Evolutionary conservation across 2,329 filamentous ascomycete genomes (phyloP), one percentile per base, ranked within the genome.

Genomic region (Didymella glomerata): DNA sequence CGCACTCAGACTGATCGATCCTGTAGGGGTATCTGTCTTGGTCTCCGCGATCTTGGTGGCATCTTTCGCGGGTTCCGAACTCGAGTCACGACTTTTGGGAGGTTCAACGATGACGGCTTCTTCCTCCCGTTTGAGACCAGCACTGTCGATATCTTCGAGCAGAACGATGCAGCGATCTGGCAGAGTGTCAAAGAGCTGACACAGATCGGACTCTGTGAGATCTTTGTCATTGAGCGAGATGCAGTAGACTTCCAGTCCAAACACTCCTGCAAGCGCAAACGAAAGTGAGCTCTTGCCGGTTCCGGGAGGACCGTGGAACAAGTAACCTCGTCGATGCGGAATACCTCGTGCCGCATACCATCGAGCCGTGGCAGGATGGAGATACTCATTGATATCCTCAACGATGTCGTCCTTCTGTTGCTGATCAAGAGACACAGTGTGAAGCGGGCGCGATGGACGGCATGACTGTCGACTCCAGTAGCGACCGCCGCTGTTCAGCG

Each of bases 291-390:
- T 90, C 76, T 95, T 95, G 14, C 91, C 91, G 0, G 90, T 93
- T 1, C 91, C 91, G 0, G 91, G 91, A 0, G 92, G 91, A 0
- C 92, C 93, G 64, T 93, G 83, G 14, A 96, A 86, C 0, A 96
- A 84, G 70, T 95, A 96, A 0, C 92, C 93, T 4, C 92, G 84
- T 13, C 92, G 86, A 73, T 96, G 95, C 0, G 93, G 92, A 30
- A 96, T 94, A 0, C 92, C 92, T 5, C 92, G 85, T 66, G 91
- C 90, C 0, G 88, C 84, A 73, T 97, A 96, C 91, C 92, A 96
- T 18, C 87, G 82, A 1, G 87, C 85, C 0, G 87, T 90, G 0
- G 82, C 79, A 0, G 90, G 90, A 54, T 92, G 86, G 0, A 95
- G 81, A 62, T 92, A 94, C 68, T 93, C 90, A 64, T 91, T 90